Evolutionary conservation across 768 basidiomycete species (phyloP).

Genomic region (Tulasnella sp.): DNA sequence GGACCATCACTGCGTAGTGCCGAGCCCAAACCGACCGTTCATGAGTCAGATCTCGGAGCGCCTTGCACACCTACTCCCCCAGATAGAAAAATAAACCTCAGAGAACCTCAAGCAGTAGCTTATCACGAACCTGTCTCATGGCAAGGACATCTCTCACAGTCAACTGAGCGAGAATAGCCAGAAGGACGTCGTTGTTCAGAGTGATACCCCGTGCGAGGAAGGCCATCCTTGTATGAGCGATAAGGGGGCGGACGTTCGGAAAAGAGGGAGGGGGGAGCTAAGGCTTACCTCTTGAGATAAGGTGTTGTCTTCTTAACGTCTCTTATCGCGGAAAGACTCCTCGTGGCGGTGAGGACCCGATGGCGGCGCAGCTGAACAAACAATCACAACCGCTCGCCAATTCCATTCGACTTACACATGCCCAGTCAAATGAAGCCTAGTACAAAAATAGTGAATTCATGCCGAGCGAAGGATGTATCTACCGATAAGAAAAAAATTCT

Average conservation of each 20-base stretch:
- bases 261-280: no score
- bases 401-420: no score
- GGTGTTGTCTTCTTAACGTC: no score
- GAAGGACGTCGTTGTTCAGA: neutral
- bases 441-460: neutral
- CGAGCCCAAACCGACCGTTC: neutral
- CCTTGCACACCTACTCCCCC: neutral
- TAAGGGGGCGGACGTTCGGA: no score
- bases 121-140: neutral
- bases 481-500: neutral
- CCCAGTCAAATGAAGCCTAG: neutral
- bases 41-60: neutral
- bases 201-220: neutral
- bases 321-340: no score
- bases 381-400: no score
- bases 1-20: neutral
- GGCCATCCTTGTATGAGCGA: no score
- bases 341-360: no score
- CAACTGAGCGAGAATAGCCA: neutral
- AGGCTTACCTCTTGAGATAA: no score
- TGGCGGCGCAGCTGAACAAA: no score
- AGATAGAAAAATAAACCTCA: no score
- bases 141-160: neutral
- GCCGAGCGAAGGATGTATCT: neutral
- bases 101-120: no score